Conservation (phyloP, 257 asterid genomes). For the Cruciata laevipes region DNA sequence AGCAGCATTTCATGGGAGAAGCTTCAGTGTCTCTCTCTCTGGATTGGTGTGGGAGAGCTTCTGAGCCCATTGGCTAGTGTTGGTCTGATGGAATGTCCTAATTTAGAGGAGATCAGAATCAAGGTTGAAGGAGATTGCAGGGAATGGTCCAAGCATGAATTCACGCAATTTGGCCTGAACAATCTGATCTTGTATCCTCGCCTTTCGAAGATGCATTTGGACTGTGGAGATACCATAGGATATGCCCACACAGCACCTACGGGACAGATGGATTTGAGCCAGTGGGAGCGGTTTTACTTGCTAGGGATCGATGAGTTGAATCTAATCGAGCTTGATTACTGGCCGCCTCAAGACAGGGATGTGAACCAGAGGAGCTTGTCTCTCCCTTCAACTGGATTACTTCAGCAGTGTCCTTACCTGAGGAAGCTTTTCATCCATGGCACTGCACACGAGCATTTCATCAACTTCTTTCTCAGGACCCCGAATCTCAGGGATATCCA, state of each 20-base stretch:
- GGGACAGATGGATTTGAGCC: conserved; percentile 89
- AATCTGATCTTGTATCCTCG: conserved; percentile 42
- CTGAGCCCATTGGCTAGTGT: conserved; percentile 48
- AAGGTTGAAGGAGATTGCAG: conserved; percentile 90
- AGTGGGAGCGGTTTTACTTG: conserved; percentile 78
- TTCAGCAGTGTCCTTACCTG: conserved; percentile 46
- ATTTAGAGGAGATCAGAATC: conserved; percentile 69
- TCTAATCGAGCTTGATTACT: conserved; percentile 66
- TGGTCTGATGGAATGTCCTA: conserved; percentile 76
- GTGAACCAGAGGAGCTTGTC: conserved; percentile 77
- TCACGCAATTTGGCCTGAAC: conserved; percentile 56
- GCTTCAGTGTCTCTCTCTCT: conserved; percentile 53
- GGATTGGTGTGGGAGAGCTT: conserved; percentile 80
- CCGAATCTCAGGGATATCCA: conserved; percentile 64
- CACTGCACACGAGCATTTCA: conserved; percentile 83
- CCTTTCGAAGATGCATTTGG: conserved; percentile 63
- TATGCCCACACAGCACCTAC: conserved; percentile 85
- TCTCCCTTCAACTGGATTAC: conserved; percentile 76
- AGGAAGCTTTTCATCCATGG: conserved; percentile 88
- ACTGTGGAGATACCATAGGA: conserved; percentile 78
- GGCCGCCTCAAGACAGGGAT: conserved; percentile 93
- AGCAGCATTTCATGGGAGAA: conserved; percentile 52
- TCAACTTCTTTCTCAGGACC: conserved; percentile 49
- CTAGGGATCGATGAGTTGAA: conserved; percentile 45
- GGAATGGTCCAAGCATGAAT: conserved; percentile 42